A percentile compares a stretch with the other conserved stretches of the same genome.
These are phyloP conservation scores for Ballota nigra DNA, from an alignment of 257 asterid genomes.

Conservation along the genomic window DNA sequence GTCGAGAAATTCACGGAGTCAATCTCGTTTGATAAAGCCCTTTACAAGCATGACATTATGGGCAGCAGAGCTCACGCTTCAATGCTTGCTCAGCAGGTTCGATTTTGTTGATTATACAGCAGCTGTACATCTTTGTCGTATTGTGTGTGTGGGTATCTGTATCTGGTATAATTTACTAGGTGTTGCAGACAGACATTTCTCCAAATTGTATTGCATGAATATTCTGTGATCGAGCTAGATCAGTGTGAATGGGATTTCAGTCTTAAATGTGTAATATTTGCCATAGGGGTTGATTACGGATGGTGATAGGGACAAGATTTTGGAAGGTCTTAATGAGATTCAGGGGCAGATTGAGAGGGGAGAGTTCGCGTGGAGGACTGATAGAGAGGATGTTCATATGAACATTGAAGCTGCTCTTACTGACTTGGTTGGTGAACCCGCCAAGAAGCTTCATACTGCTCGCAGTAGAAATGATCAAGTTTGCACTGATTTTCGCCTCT, in stretches of 20 bases:
- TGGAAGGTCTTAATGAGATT: conserved; percentile 72
- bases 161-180: not conserved
- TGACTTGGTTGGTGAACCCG: conserved; percentile 94
- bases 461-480: conserved; percentile 97
- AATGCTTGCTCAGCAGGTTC: conserved; percentile 88
- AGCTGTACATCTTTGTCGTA: not conserved
- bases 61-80: conserved; percentile 97
- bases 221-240: not conserved
- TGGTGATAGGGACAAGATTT: conserved; percentile 58
- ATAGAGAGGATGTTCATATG: conserved; percentile 99
- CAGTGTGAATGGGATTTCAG: not conserved
- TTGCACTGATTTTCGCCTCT: conserved; percentile 84
- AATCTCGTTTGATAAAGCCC: conserved; percentile 78
- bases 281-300: conserved; percentile 79
- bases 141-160: not conserved
- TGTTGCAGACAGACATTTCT: not conserved
- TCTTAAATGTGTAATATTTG: not conserved
- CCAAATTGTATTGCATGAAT: not conserved
- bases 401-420: conserved; percentile 96
- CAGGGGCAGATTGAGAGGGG: conserved; percentile 73
- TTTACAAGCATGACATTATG: conserved; percentile 91
- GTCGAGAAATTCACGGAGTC: conserved; percentile 97
- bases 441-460: conserved; percentile 97
- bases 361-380: conserved; percentile 84
- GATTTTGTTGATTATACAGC: not conserved